Evolutionary conservation across 2,329 filamentous ascomycete genomes (phyloP).

Genomic region (Epichloe glyceriae): DNA sequence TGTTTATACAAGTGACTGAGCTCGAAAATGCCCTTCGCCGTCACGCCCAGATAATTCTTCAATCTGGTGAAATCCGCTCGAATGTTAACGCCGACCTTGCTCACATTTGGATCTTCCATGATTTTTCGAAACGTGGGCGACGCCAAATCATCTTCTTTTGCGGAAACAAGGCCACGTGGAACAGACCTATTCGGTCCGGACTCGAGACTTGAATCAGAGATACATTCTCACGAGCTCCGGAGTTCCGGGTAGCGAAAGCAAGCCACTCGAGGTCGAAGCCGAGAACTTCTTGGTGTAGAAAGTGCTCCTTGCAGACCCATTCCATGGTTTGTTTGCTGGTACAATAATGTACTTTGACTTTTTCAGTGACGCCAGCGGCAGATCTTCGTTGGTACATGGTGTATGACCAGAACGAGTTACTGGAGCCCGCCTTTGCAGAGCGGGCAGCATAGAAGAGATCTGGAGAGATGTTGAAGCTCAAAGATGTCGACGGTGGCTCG

Average conservation of each 20-base stretch:
- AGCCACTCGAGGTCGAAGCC: slow-evolving; percentile 89
- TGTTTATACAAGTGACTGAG: slow-evolving; percentile 72
- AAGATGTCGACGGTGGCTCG: slow-evolving; percentile 14
- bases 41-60: slow-evolving; percentile 49
- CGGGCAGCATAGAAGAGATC: slow-evolving; percentile 29
- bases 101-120: slow-evolving; percentile 55
- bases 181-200: slow-evolving; percentile 62
- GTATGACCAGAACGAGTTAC: slow-evolving; percentile 54
- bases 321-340: slow-evolving; percentile 55
- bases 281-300: slow-evolving; percentile 56
- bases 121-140: slow-evolving; percentile 57
- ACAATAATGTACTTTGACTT: slow-evolving; percentile 68
- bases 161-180: slow-evolving; percentile 60
- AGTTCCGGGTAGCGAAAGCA: slow-evolving; percentile 29
- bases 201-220: slow-evolving; percentile 76
- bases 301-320: slow-evolving; percentile 47
- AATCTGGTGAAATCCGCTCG: slow-evolving; percentile 58
- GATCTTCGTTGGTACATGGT: slow-evolving; percentile 47
- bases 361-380: slow-evolving; percentile 28
- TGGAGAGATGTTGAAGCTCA: slow-evolving; percentile 18
- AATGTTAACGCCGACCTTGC: slow-evolving; percentile 68
- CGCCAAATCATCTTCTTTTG: slow-evolving; percentile 42
- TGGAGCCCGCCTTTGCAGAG: slow-evolving; percentile 27
- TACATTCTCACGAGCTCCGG: slow-evolving; percentile 52
- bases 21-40: slow-evolving; percentile 59